Evolutionary conservation across 192 early-diverging fungal genomes (phyloP), one percentile per base, ranked within the genome.

Genomic region (Coemansia interrupta): DNA sequence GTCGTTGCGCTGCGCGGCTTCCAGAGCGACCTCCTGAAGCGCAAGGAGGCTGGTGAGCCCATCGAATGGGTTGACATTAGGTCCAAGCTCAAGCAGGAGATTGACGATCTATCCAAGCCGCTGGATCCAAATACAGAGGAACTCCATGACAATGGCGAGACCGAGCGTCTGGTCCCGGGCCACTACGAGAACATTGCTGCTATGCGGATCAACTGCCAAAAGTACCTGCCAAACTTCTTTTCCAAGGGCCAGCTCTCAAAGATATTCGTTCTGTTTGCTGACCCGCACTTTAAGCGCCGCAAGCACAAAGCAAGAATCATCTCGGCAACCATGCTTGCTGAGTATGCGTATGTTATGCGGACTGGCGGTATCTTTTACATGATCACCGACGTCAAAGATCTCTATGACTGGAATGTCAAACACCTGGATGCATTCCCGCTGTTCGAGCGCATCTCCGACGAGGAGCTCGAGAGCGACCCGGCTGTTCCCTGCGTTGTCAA

Each of bases 291-390:
- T 74, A 99, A 99, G 71, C 94, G 91, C 59, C 87, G 91, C 64
- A 99, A 98, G 74, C 94, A 97, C 82, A 97, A 97, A 82, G 93
- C 94, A 0, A 83, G 97, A 30, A 98, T 99, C 58, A 92, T 99
- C 53, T 92, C 90, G 14, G 66, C 85, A 10, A 90, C 87, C 4
- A 79, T 99, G 54, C 72, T 98, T 24, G 87, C 92, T 28, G 94
- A 98, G 73, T 99, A 98, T 68, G 97, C 97, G n/a, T 98, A 97
- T 70, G 83, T 92, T 30, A 71, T 99, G 52, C 84, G 84, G 22
- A 71, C 81, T 15, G 94, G 92, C 20, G 97, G 97, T 42, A 90
- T 96, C 49, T 60, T 99, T 19, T 99, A 99, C 64, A 95, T 92
- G 23, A 93, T 93, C 54, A 97, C 95, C 26, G 97, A 97, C 76